phyloP scores from a whole-genome alignment of 371 early-diverging fungal genomes.

The Funneliformis caledonium region DNA sequence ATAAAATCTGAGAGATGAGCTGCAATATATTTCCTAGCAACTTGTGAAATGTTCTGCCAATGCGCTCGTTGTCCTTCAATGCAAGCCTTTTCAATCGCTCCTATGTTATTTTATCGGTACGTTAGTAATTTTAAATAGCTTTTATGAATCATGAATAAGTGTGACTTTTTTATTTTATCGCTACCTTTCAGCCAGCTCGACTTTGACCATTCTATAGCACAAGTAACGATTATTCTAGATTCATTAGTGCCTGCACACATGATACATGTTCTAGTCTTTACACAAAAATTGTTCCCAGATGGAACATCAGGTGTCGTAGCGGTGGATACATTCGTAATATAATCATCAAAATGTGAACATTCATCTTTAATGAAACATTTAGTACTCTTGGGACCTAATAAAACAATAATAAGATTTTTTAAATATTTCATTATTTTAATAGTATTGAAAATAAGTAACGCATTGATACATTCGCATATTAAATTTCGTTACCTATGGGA shows the following conservation, averaged over 20 bases:
- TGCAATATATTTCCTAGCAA: slow-evolving; percentile 29
- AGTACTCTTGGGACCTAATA: slow-evolving; percentile 73
- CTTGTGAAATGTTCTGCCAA: slow-evolving; percentile 16
- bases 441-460: not conserved
- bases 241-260: slow-evolving; percentile 73
- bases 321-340: slow-evolving; percentile 61
- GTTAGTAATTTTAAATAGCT: not conserved
- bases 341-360: slow-evolving; percentile 56
- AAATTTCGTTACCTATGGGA: slow-evolving; percentile 47
- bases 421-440: not conserved
- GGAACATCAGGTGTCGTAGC: slow-evolving; percentile 88
- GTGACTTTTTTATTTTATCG: slow-evolving; percentile 51
- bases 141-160: not conserved
- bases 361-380: slow-evolving; percentile 68
- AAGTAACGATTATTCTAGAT: slow-evolving; percentile 70
- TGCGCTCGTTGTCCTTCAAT: slow-evolving; percentile 29
- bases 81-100: slow-evolving; percentile 35
- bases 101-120: not conserved
- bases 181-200: slow-evolving; percentile 78
- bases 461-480: not conserved
- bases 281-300: slow-evolving; percentile 79
- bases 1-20: slow-evolving; percentile 30
- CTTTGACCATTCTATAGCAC: slow-evolving; percentile 74
- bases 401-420: not conserved
- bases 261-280: slow-evolving; percentile 80